Evolutionary conservation across 1,284 basidiomycete genomes (phyloP).

Genomic region (Volvariella volvacea): DNA sequence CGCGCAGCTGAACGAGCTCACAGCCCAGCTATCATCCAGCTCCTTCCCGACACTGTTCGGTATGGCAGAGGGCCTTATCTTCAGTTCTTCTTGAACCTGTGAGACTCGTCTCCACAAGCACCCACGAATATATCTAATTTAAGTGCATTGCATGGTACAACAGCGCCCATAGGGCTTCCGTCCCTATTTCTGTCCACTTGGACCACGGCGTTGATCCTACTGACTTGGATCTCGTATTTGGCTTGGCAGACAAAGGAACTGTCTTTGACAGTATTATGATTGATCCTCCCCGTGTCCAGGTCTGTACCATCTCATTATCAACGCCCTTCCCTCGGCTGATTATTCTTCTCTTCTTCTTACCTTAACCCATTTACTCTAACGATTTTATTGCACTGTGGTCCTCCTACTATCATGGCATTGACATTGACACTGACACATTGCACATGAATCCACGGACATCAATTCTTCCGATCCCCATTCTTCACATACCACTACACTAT

Average conservation of each 20-base stretch:
- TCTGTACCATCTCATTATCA: too few species aligned
- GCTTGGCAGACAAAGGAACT: conserved; percentile 39
- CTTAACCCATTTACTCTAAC: too few species aligned
- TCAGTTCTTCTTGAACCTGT: conserved; percentile 38
- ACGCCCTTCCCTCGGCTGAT: too few species aligned
- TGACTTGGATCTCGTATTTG: conserved; percentile 38
- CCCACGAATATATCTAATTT: not conserved
- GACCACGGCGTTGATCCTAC: conserved; percentile 43
- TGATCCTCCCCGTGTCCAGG: conserved; percentile 42
- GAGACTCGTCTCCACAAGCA: conserved; percentile 8
- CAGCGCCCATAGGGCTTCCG: conserved; percentile 38
- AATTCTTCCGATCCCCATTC: too few species aligned
- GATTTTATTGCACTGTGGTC: too few species aligned
- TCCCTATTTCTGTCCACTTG: conserved; percentile 42
- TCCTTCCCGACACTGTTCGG: conserved; percentile 40
- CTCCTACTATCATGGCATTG: too few species aligned
- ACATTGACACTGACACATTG: too few species aligned
- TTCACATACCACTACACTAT: too few species aligned
- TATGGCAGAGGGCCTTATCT: conserved; percentile 42
- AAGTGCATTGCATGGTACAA: not conserved
- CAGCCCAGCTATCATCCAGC: conserved; percentile 38
- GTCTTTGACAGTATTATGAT: conserved; percentile 47
- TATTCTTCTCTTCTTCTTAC: too few species aligned
- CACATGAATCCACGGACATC: too few species aligned
- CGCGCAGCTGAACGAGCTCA: conserved; percentile 37